Evolutionary conservation across 2,329 filamentous ascomycete species (phyloP).

Genomic region (Hypoxylon sp.): DNA sequence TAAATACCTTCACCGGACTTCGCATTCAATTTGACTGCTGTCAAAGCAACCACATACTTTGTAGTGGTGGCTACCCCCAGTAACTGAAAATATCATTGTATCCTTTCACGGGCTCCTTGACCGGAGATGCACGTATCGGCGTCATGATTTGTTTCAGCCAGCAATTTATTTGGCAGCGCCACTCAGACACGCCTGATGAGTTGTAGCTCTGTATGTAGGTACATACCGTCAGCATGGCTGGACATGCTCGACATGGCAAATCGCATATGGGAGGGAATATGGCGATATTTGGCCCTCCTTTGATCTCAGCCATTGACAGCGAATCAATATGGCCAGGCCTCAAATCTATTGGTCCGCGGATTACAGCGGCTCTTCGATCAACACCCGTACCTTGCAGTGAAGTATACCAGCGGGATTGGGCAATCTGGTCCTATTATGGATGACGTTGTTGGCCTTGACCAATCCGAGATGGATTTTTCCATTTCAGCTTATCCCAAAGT

Average conservation of each 20-base stretch:
- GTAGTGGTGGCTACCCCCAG: neutral
- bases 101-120: neutral
- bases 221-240: conserved; percentile 28
- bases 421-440: conserved; percentile 22
- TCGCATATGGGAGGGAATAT: conserved; percentile 34
- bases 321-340: conserved; percentile 31
- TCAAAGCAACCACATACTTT: neutral
- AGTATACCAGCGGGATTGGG: conserved; percentile 9
- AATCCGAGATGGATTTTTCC: conserved; percentile 4
- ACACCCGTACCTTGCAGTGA: conserved; percentile 43
- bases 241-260: conserved; percentile 40
- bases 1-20: conserved; percentile 8
- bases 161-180: conserved; percentile 1
- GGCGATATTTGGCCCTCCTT: conserved; percentile 34
- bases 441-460: conserved; percentile 24
- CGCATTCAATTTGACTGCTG: neutral
- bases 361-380: conserved; percentile 40
- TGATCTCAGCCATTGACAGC: conserved; percentile 36
- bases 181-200: conserved; percentile 3
- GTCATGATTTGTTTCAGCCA: conserved; percentile 11
- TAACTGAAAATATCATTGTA: neutral
- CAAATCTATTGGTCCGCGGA: conserved; percentile 35
- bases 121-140: conserved; percentile 27
- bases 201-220: neutral
- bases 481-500: conserved; percentile 32